Percentiles rank a stretch among this genome's conserved stretches.
These are phyloP conservation scores for Cercospora zeina DNA, from an alignment of 2,329 filamentous ascomycete species.

Conservation along the genomic window DNA sequence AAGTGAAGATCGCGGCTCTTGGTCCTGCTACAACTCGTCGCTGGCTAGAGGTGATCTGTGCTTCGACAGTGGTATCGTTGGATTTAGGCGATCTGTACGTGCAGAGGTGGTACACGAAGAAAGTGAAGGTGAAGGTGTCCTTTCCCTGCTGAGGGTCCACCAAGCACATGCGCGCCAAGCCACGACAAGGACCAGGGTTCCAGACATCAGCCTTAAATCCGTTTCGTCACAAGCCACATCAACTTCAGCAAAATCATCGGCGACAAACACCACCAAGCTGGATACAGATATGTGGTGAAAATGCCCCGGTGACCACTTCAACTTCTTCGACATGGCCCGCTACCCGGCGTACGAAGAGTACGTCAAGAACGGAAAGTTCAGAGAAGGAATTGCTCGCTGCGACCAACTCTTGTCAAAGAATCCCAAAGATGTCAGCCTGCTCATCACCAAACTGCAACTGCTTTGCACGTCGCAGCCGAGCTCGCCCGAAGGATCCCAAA, in stretches of 20 bases:
- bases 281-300: not conserved
- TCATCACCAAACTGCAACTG: conserved; percentile 39
- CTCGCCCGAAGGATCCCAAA: conserved; percentile 20
- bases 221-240: not conserved
- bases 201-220: conserved; percentile 6
- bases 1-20: not conserved
- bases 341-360: conserved; percentile 41
- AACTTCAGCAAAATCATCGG: conserved; percentile 1
- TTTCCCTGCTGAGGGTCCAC: conserved; percentile 2
- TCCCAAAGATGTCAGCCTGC: conserved; percentile 35
- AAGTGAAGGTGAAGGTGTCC: conserved; percentile 17
- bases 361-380: conserved; percentile 32
- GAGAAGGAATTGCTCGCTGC: conserved; percentile 39
- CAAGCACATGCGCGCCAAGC: conserved; percentile 11
- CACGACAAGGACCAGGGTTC: conserved; percentile 7
- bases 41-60: not conserved
- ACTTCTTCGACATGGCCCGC: conserved; percentile 34
- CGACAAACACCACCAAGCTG: not conserved
- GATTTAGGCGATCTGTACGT: not conserved
- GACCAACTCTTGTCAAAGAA: conserved; percentile 38
- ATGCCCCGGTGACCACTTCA: not conserved
- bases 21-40: not conserved
- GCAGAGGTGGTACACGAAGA: not conserved
- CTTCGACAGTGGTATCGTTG: not conserved
- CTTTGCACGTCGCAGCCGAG: conserved; percentile 27